Evolutionary conservation across 306 rosid genomes (phyloP).

Genomic region (Sindora glabra): DNA sequence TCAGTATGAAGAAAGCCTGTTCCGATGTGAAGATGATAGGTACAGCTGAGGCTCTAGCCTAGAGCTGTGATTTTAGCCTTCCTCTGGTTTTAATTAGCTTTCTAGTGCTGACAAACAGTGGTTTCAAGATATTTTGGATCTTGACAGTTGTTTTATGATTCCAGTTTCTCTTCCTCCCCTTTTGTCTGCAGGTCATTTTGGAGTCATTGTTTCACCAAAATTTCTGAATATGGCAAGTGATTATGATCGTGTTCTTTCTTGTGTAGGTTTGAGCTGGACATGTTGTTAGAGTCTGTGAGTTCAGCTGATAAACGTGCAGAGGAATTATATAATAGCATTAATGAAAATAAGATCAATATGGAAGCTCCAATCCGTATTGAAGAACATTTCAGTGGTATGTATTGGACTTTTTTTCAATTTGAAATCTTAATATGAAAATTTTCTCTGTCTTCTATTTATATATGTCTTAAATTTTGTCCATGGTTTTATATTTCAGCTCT

Average conservation of each 20-base stretch:
- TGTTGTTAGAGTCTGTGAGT: constrained; percentile 94
- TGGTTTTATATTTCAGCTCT: constrained; percentile 45
- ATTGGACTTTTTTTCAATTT: constrained; percentile 9
- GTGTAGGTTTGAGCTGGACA: constrained; percentile 92
- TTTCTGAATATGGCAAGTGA: neutral
- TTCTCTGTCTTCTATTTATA: neutral
- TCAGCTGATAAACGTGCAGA: constrained; percentile 78
- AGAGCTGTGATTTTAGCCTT: too few species aligned
- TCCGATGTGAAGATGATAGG: constrained; percentile 99
- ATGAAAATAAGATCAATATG: constrained; percentile 48
- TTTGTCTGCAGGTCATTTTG: constrained; percentile 6
- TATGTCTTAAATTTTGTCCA: constrained; percentile 1
- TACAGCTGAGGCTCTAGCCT: constrained; percentile 16
- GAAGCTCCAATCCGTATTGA: constrained; percentile 57
- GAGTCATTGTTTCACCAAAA: constrained; percentile 2
- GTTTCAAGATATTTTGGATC: neutral
- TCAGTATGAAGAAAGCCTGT: constrained; percentile 95
- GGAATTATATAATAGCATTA: constrained; percentile 62
- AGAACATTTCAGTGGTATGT: constrained; percentile 84
- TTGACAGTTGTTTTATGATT: constrained; percentile 4
- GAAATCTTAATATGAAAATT: neutral
- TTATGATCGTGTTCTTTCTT: constrained; percentile 11
- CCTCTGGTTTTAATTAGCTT: neutral
- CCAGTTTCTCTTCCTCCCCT: neutral
- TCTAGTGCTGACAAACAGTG: neutral